These are phyloP conservation scores for Globisporangium perplexum DNA, from an alignment of 352 stramenopile species.

Conservation along the genomic window DNA sequence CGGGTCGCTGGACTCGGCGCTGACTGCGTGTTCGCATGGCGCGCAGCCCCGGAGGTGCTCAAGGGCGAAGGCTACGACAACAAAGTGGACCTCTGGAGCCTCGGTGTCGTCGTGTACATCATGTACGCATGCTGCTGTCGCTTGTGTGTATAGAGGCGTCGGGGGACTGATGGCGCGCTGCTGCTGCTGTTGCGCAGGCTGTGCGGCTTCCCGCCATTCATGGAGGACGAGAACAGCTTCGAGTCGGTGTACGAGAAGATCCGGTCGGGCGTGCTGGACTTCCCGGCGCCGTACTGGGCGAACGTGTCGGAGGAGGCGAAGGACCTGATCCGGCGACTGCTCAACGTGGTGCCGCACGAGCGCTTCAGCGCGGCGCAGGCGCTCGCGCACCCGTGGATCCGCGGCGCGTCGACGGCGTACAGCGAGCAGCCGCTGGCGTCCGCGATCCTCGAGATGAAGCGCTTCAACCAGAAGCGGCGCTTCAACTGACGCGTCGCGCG, in stretches of 20 bases:
- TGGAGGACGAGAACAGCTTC: constrained; percentile 75
- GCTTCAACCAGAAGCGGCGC: constrained; percentile 86
- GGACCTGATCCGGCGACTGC: constrained; percentile 71
- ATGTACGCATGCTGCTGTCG: constrained; percentile 41
- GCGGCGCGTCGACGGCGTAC: constrained; percentile 58
- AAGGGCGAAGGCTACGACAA: constrained; percentile 84
- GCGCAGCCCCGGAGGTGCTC: constrained; percentile 66
- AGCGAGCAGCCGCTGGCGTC: constrained; percentile 77
- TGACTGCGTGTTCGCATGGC: no score
- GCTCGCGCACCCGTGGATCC: constrained; percentile 84
- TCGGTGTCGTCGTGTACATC: constrained; percentile 85
- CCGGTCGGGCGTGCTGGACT: constrained; percentile 67
- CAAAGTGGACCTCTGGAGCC: constrained; percentile 85
- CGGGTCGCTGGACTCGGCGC: background rate
- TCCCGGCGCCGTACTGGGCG: constrained; percentile 81
- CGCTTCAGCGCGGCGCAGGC: constrained; percentile 64
- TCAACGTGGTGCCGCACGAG: constrained; percentile 70
- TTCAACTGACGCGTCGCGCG: constrained; percentile 45
- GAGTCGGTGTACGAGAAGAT: constrained; percentile 87
- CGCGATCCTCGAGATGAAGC: constrained; percentile 85
- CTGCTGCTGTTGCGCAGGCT: constrained; percentile 26
- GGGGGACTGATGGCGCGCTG: background rate
- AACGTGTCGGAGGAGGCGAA: constrained; percentile 83
- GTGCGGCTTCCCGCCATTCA: constrained; percentile 77
- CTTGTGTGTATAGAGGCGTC: background rate